These are phyloP conservation scores for Colletotrichum sp. DNA, from an alignment of 2,329 filamentous ascomycete genomes.

Conservation along the genomic window DNA sequence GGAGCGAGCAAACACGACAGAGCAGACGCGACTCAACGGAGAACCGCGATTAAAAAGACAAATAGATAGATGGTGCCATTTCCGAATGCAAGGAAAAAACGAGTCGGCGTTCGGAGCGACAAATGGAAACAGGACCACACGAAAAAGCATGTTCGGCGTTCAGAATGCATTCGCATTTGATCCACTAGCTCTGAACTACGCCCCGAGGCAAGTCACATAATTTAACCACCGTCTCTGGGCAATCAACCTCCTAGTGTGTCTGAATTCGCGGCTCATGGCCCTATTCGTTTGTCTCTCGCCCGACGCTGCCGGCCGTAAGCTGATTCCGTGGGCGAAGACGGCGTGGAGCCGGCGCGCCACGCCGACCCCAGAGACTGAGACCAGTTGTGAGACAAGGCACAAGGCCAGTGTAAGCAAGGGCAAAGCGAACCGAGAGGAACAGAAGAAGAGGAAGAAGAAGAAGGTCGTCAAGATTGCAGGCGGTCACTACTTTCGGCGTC, in stretches of 20 bases:
- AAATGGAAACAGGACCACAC: background rate
- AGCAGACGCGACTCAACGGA: background rate
- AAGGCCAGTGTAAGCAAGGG: background rate
- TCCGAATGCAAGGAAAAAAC: background rate
- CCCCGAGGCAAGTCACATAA: background rate
- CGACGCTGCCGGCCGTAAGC: slow-evolving; percentile 20
- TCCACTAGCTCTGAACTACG: background rate
- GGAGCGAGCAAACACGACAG: background rate
- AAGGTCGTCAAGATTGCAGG: background rate
- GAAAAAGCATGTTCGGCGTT: slow-evolving; percentile 18
- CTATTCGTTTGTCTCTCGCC: background rate
- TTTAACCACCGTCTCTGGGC: background rate
- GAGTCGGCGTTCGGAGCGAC: slow-evolving; percentile 15
- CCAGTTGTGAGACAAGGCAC: background rate
- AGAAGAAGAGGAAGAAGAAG: background rate
- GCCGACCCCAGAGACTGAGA: background rate
- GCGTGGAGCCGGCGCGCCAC: slow-evolving; percentile 10
- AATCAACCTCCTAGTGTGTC: background rate
- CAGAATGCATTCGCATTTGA: background rate
- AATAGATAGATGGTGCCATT: background rate
- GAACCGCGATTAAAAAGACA: background rate
- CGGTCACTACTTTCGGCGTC: background rate
- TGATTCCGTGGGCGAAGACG: slow-evolving; percentile 5
- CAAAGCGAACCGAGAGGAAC: background rate
- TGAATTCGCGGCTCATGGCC: background rate